Percentiles rank a stretch among this genome's conserved stretches.
These are phyloP conservation scores for Cyclotella choctawhatcheeana DNA, from an alignment of 108 stramenopile genomes.

Conservation along the genomic window DNA sequence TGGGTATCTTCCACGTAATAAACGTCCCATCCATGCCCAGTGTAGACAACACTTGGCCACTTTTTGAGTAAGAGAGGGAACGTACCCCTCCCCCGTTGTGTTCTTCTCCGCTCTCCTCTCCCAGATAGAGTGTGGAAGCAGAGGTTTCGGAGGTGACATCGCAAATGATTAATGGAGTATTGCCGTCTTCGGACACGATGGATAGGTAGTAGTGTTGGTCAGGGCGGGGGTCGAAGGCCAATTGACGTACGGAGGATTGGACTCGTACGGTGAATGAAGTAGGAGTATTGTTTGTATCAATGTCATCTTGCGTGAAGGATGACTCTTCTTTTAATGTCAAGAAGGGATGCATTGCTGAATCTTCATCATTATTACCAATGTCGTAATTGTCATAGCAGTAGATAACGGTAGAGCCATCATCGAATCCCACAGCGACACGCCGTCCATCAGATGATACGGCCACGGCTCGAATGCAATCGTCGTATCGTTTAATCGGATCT, in stretches of 20 bases:
- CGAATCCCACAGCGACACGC: conserved; percentile 74
- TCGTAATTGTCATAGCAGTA: conserved; percentile 20
- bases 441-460: conserved; percentile 63
- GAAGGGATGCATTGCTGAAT: neutral
- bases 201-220: conserved; percentile 63
- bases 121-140: conserved; percentile 30
- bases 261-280: conserved; percentile 53
- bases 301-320: conserved; percentile 10
- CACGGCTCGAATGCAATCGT: conserved; percentile 68
- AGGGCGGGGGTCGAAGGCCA: conserved; percentile 58
- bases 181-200: conserved; percentile 60
- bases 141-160: conserved; percentile 36
- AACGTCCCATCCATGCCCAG: conserved; percentile 74
- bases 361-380: neutral
- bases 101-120: conserved; percentile 43
- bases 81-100: conserved; percentile 57
- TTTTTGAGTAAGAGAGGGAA: conserved; percentile 43
- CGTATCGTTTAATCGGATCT: conserved; percentile 36
- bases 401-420: conserved; percentile 64
- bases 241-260: conserved; percentile 62
- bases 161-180: conserved; percentile 57
- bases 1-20: conserved; percentile 56
- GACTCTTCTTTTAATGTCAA: neutral
- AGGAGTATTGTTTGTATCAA: no score
- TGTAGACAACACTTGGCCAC: conserved; percentile 36